Evolutionary conservation across 495 filamentous ascomycete species (phyloP).

Genomic region (Trichoderma virens): DNA sequence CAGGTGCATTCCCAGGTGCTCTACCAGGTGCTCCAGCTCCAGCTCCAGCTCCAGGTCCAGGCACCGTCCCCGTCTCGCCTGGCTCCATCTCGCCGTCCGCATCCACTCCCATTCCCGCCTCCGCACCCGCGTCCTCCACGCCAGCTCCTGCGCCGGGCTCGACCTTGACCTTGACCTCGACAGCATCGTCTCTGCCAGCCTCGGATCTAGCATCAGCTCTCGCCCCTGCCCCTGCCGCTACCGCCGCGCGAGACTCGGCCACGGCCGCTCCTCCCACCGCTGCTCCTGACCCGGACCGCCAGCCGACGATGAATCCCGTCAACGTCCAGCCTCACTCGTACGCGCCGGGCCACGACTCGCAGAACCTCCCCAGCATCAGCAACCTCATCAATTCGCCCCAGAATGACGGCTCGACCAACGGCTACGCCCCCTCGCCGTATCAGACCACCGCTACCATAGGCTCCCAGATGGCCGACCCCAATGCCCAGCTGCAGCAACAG

Average conservation of each 20-base stretch:
- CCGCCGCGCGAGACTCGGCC: background rate
- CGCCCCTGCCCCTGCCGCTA: background rate
- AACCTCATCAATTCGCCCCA: constrained; percentile 62
- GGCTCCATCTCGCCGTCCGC: constrained; percentile 7
- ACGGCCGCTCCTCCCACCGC: background rate
- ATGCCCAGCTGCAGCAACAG: constrained; percentile 14
- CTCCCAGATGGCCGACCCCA: constrained; percentile 20
- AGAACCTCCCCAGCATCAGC: constrained; percentile 60
- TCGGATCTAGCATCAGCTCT: constrained; percentile 14
- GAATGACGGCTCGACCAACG: constrained; percentile 32
- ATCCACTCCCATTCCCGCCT: constrained; percentile 6
- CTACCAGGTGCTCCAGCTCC: background rate
- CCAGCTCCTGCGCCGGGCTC: constrained; percentile 20
- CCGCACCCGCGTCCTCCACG: background rate
- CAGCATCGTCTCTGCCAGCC: constrained; percentile 27
- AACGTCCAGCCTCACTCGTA: constrained; percentile 27
- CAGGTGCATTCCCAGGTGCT: too few relatives aligned
- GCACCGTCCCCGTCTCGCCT: background rate
- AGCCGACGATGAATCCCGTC: constrained; percentile 29
- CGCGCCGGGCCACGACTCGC: constrained; percentile 25
- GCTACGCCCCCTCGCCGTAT: constrained; percentile 15
- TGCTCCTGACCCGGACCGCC: background rate
- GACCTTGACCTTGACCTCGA: constrained; percentile 17
- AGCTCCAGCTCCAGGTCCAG: background rate
- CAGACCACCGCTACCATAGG: constrained; percentile 28